Evolutionary conservation across 2,329 filamentous ascomycete species (phyloP), one percentile per base, ranked within the genome.

Genomic region (Eurotiales sp.): DNA sequence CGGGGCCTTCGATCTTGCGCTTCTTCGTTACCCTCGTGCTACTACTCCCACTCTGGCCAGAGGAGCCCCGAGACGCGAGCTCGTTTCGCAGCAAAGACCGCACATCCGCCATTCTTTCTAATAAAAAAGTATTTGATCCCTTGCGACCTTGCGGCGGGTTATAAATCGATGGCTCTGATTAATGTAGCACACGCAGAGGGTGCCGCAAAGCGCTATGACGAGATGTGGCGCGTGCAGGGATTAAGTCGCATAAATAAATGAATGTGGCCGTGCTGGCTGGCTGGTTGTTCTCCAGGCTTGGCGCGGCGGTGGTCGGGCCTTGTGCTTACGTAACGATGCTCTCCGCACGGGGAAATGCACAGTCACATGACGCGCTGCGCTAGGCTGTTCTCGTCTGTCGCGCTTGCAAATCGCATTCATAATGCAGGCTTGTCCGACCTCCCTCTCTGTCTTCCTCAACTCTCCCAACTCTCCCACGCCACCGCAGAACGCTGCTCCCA

Each of bases 61-160:
- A 79, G 61, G 91, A 84, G 57, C 86, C 82, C 52, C 89, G 84
- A 55, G 86, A 81, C 51, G 84, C 83, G 58, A 88, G 84, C 69
- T 92, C 87, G 63, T 85, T 86, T 60, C 88, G 87, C 52, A 95
- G 79, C 44, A 95, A 81, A 30, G 87, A 82, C 61, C 90, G 86
- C 22, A 89, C 85, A 69, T 95, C 88, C 59, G 88, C 78, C 87
- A 93, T 92, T 30, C 40, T 58, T 10, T 14, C 4, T 21, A 39
- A 17, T 4, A 17, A 47, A 15, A 1, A 37, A 37, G n/a, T 6
- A 21, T 37, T 37, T 37, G n/a, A n/a, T n/a, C n/a, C n/a, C 8
- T 36, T 17, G 32, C 5, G 2, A 17, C 15, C 12, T 21, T 19
- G 15, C 3, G 17, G 17, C 12, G 17, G 15, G n/a, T 37, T 19